phyloP scores from a whole-genome alignment of 2,329 filamentous ascomycete species.

The Alternaria infectoria region DNA sequence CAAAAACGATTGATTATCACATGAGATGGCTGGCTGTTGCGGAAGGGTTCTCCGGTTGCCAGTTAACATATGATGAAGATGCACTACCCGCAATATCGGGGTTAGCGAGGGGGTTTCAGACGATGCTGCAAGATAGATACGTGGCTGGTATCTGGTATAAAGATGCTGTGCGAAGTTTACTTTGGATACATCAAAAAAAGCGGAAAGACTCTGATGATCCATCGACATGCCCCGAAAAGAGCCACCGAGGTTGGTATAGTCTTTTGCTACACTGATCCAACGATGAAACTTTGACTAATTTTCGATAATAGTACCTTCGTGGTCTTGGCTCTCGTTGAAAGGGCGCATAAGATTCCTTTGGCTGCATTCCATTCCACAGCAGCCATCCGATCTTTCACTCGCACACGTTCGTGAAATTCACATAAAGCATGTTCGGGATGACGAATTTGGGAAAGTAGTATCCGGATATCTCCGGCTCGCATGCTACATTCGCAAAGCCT shows the following conservation, averaged over 20 bases:
- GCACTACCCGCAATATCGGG: background rate
- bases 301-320: background rate
- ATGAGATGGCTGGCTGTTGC: background rate
- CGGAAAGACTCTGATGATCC: too few relatives aligned
- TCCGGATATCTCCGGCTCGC: background rate
- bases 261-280: too few relatives aligned
- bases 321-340: background rate
- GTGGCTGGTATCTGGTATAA: background rate
- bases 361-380: fast-evolving
- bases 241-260: too few relatives aligned
- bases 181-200: background rate
- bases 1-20: background rate
- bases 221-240: too few relatives aligned
- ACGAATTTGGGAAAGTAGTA: background rate
- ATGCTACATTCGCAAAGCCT: background rate
- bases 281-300: too few relatives aligned
- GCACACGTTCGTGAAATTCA: fast-evolving
- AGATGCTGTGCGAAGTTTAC: background rate
- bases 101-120: background rate
- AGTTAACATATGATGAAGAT: background rate
- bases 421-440: background rate
- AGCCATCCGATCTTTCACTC: fast-evolving
- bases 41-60: background rate
- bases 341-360: fast-evolving
- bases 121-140: background rate